Evolutionary conservation across 352 stramenopile species (phyloP), one percentile per base, ranked within the genome.

Genomic region (Pythium sp.): DNA sequence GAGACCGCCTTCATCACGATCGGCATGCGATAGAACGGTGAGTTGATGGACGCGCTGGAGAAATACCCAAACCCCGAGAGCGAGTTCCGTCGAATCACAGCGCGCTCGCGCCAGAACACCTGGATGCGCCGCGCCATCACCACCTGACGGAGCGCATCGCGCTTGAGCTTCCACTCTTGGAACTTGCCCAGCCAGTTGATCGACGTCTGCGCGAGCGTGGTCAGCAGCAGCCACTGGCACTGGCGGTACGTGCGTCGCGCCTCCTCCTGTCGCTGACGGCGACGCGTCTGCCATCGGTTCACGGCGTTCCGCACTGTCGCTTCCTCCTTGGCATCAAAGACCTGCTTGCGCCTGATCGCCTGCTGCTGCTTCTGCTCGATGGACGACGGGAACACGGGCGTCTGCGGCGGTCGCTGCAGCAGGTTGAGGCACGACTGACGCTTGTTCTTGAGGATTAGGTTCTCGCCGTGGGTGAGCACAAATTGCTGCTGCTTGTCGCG

Each of bases 71-170:
- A 51, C 18, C 67, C 62, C 0, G 69, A 68, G 12, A 73, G 47
- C 32, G 69, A 65, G 51, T 85, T 77, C 2, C 54, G 38, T 22
- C 75, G 71, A 0, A 77, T 56, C 4, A 81, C 49, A 15, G 53
- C 63, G 30, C 68, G 73, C 57, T 82, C 66, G 7, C 79, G 76
- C 84, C 84, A 92, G 67, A 75, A 85, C 6, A 67, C 68, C 62
- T 92, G 84, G 32, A 92, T 78, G 26, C 71, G 74, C 41, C 79
- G 81, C 28, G 74, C 74, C 84, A 88, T 89, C n/a, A 71, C 67
- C 3, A 86, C 62, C 2, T 72, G 79, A 1, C 70, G 67, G 36
- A 90, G 60, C 4, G 64, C 54, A 22, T 78, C 68, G 24, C 78
- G 81, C 51, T 69, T 75, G 20, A 77, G 57, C 22, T 78, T 81